phyloP scores from a whole-genome alignment of 345 rosid species.

The Eucalyptus viminalis region DNA sequence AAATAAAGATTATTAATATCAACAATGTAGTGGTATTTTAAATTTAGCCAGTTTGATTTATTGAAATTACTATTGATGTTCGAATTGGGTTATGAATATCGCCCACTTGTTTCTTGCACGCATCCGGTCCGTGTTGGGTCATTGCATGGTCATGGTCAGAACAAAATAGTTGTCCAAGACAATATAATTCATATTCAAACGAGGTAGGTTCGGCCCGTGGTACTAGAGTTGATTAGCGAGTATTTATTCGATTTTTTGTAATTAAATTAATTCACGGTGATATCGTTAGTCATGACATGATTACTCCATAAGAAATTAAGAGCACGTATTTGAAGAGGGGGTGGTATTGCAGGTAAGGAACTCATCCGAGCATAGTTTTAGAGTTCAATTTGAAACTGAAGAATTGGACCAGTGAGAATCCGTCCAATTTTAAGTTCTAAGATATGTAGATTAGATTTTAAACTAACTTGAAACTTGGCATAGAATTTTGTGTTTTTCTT shows the following conservation, averaged over 20 bases:
- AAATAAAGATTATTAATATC: no score
- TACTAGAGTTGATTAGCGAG: not conserved
- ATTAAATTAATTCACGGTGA: not conserved
- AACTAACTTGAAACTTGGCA: no score
- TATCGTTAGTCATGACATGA: fast-evolving
- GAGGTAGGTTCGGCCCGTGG: not conserved
- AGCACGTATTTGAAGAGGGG: not conserved
- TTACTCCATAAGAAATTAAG: not conserved
- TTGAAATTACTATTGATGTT: not conserved
- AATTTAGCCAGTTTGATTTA: not conserved
- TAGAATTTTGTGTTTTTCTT: no score
- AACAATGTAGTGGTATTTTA: no score
- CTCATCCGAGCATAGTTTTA: not conserved
- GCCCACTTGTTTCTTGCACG: not conserved
- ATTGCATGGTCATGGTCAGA: not conserved
- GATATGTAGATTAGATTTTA: no score
- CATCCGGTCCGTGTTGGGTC: not conserved
- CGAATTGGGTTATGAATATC: not conserved
- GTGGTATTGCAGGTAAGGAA: not conserved
- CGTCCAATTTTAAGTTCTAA: fast-evolving
- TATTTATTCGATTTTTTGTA: not conserved
- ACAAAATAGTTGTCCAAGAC: not conserved
- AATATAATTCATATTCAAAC: not conserved
- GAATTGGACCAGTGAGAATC: no score
- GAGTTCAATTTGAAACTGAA: no score